Percentiles rank a stretch among this genome's conserved stretches.
Evolutionary conservation across 345 rosid species (phyloP).

Genomic region (Lumnitzera littorea): DNA sequence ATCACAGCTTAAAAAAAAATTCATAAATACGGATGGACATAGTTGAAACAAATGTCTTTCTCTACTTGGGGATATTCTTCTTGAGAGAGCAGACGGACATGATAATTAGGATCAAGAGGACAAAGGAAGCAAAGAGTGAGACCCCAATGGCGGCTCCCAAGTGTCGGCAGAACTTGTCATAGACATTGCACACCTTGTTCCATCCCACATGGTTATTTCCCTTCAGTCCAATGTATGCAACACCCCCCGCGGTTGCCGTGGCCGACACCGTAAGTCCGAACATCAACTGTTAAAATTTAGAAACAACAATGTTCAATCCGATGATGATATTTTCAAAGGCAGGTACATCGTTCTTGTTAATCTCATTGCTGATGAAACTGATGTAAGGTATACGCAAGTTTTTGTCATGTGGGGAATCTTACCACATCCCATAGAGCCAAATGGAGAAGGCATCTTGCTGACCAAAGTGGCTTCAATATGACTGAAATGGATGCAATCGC

Average conservation of each 20-base stretch:
- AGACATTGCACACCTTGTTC: constrained; percentile 47
- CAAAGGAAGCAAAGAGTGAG: constrained; percentile 43
- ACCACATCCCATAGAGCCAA: constrained; percentile 26
- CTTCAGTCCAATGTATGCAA: constrained; percentile 58
- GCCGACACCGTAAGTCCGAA: constrained; percentile 73
- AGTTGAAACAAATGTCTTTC: too few relatives aligned
- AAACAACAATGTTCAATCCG: too few relatives aligned
- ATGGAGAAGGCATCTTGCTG: constrained; percentile 19
- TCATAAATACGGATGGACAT: too few relatives aligned
- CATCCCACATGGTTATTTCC: constrained; percentile 51
- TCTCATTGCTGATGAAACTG: too few relatives aligned
- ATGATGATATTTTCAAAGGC: too few relatives aligned
- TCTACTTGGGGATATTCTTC: constrained; percentile 29
- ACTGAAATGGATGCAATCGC: constrained; percentile 16
- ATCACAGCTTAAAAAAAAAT: too few relatives aligned
- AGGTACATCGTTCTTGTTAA: too few relatives aligned
- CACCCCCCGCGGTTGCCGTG: constrained; percentile 65
- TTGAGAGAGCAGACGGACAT: constrained; percentile 38
- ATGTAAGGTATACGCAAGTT: too few relatives aligned
- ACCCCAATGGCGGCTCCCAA: constrained; percentile 34
- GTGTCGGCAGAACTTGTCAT: constrained; percentile 58
- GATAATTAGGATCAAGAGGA: constrained; percentile 45
- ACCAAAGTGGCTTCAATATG: constrained; percentile 14
- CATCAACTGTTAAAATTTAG: constrained; percentile 33
- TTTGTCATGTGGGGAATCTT: neutral